Evolutionary conservation across 768 basidiomycete species (phyloP), one percentile per base, ranked within the genome.

Genomic region (Agaricus blazei): DNA sequence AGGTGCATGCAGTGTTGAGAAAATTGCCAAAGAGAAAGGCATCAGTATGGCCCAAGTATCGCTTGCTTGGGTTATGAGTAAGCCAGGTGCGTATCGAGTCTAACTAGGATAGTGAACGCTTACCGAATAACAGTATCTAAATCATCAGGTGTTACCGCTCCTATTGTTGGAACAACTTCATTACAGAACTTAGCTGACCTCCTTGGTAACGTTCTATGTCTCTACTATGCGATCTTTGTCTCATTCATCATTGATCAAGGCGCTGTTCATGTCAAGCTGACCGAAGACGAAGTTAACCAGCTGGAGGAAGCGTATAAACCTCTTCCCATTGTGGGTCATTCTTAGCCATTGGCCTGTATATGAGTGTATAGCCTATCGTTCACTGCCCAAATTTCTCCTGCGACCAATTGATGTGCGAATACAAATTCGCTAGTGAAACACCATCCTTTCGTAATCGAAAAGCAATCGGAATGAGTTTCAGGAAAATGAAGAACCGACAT

Each of bases 11-110:
- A 78, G 81, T 26, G 76, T 87, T 40, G 82, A 84, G 58, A 70
- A 76, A 56, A 63, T 85, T 44, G 76, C 82, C 4, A 79, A 78
- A 64, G 74, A 77, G 56, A 75, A 74, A 48, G 72, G 70, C 2
- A 64, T 77, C 19, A 75, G 70, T 19, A 85, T 87, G 83, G 80
- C 81, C 0, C 80, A 81, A 58, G 66, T 82, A 8, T 71, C 79
- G 1, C 56, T 79, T 42, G 79, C 80, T 19, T 84, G 82, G 82
- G 67, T 69, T 5, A 61, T 81, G 57, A 59, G 71, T 1, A 76
- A 75, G 57, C 68, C 73, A 34, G 73, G 72, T 69, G 38, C 4
- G 62, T 54, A n/a, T 12, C 34, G 14, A 6, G 11, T 31, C 8
- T 15, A 9, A 5, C 27, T 9, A 14, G 15, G 4, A 19, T 5